Evolutionary conservation across 495 filamentous ascomycete species (phyloP), one percentile per base, ranked within the genome.

Genomic region (Letharia columbiana): DNA sequence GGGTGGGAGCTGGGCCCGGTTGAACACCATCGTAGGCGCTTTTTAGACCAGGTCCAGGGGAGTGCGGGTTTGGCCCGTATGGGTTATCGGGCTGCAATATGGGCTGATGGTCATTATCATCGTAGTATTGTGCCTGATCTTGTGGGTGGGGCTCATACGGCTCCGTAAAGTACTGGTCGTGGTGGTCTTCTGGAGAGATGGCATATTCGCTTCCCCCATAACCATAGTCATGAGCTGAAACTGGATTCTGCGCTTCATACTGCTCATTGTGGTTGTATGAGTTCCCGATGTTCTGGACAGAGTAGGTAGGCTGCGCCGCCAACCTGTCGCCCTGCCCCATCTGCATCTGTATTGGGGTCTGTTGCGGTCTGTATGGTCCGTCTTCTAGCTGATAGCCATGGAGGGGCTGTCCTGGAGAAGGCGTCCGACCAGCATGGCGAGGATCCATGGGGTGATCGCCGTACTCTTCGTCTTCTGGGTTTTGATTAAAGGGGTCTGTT

Each of bases 111-210:
- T 88, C 88, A 35, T 77, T 75, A 37, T 89, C 86, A 28, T 82
- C 80, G 45, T 82, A 85, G 42, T 79, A 78, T 37, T 69, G 71
- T n/a, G 75, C 72, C 7, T 80, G 77, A 23, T 80, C 77, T 39
- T 76, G 75, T 84, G 79, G 75, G 17, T 84, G 81, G 6, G 90
- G 89, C 66, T 91, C 80, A 75, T 96, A 94, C 7, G 90, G 89
- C 71, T 86, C 87, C 62, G 86, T 88, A 72, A 89, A 94, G 77
- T 96, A 95, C 54, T 87, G 83, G 75, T 96, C 90, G 71, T 92
- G 90, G 69, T 95, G 91, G 49, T 85, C 86, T 74, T 91, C 84
- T 17, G 92, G 92, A 65, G 90, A 85, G 45, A 97, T 75, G 9
- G 85, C 77, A 74, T 93, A 95, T 37, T 91, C 89, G 65, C 82